Evolutionary conservation across 371 early-diverging fungal species (phyloP), one percentile per base, ranked within the genome.

Genomic region (Mortierella sp.): DNA sequence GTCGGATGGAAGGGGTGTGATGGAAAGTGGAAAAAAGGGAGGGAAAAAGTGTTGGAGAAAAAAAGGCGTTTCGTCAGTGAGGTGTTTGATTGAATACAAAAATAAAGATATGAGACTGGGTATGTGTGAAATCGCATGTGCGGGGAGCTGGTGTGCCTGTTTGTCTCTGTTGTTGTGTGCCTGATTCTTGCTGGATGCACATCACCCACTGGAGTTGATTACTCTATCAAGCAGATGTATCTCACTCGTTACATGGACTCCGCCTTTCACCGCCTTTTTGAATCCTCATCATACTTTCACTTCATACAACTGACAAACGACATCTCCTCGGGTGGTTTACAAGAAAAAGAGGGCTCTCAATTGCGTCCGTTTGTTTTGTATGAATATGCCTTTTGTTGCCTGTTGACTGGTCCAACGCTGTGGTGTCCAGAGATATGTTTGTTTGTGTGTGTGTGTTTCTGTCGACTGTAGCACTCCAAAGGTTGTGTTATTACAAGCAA

Each of bases 381-480:
- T 24, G 16, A 3, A n/a, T 50, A n/a, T 50, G 22, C 24, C 10
- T 24, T 6, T 52, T 52, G 52, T 31, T 55, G 55, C 16, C 8
- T 58, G 61, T 8, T 34, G 19, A 34, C 34, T 58, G 34, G 58
- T 34, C 34, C 58, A 58, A 58, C 22, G 2, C 34, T 4, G 16
- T 6, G 16, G 34, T 58, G 24, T 26, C n/a, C n/a, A n/a, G n/a
- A n/a, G n/a, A n/a, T n/a, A n/a, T n/a, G n/a, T n/a, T n/a, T n/a
- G n/a, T n/a, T n/a, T n/a, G n/a, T 29, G 29, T 53, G 26, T 19
- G 0, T 22, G 29, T 55, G 55, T 24, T 47, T 22, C 9, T 22
- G 31, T 37, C 19, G 22, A 61, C n/a, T n/a, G n/a, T n/a, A n/a
- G n/a, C n/a, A n/a, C 61, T 61, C 61, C 61, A 61, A 61, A 61